These are phyloP conservation scores for Rhizopus delemar DNA, from an alignment of 371 early-diverging fungal genomes.

Conservation along the genomic window DNA sequence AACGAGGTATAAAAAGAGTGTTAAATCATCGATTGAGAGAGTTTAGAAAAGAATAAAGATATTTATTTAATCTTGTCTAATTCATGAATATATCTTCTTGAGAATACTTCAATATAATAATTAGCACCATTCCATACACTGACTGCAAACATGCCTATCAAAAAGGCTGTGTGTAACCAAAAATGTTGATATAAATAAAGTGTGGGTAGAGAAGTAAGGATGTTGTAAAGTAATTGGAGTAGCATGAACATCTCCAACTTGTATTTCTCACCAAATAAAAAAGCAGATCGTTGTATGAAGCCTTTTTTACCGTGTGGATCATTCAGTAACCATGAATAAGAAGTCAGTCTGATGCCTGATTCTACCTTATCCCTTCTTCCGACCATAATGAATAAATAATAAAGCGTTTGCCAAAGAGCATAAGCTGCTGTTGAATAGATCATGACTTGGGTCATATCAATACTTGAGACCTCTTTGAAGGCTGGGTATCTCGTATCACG, in stretches of 20 bases:
- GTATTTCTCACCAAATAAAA: slow-evolving; percentile 56
- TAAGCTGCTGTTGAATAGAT: slow-evolving; percentile 58
- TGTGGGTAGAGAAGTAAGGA: slow-evolving; percentile 49
- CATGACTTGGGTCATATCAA: slow-evolving; percentile 45
- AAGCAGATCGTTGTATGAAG: slow-evolving; percentile 50
- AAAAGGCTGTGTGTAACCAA: slow-evolving; percentile 59
- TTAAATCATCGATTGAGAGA: slow-evolving; percentile 34
- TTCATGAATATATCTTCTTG: slow-evolving; percentile 59
- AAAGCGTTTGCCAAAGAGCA: slow-evolving; percentile 68
- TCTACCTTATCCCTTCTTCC: slow-evolving; percentile 65
- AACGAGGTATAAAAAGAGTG: slow-evolving; percentile 42
- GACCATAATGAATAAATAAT: slow-evolving; percentile 66
- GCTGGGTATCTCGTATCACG: slow-evolving; percentile 52
- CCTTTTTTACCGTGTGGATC: slow-evolving; percentile 51
- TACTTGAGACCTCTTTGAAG: slow-evolving; percentile 18
- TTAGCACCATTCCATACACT: slow-evolving; percentile 74
- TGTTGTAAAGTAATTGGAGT: slow-evolving; percentile 62
- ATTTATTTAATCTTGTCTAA: slow-evolving; percentile 35
- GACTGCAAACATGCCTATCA: slow-evolving; percentile 58
- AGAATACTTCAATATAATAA: slow-evolving; percentile 76
- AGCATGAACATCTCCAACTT: slow-evolving; percentile 67
- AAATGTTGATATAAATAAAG: slow-evolving; percentile 48
- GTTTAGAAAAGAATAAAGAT: slow-evolving; percentile 18
- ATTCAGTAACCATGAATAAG: slow-evolving; percentile 69
- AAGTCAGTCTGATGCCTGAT: slow-evolving; percentile 61